Conservation (phyloP, 1,284 basidiomycete species). For the Stereum hirsutum region DNA sequence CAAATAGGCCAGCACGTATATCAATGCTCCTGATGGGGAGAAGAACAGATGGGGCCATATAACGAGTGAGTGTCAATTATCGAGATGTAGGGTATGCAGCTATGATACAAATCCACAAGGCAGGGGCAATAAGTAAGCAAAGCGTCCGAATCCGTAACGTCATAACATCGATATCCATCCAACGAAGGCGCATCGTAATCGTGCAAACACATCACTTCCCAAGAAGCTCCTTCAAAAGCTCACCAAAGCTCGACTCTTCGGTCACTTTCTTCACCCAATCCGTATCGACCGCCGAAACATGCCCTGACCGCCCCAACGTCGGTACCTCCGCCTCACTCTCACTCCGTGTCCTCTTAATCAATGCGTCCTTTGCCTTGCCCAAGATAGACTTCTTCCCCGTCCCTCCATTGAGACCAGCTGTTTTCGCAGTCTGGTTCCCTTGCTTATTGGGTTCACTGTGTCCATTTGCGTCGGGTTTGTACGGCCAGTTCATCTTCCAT, state of each 20-base stretch:
- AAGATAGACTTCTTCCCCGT: constrained; percentile 4
- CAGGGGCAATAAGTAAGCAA: too few species aligned
- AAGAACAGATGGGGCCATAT: too few species aligned
- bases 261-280: constrained; percentile 4
- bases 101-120: too few species aligned
- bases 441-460: background rate
- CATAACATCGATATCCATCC: too few species aligned
- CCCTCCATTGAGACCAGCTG: background rate
- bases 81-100: too few species aligned
- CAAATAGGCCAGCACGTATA: too few species aligned
- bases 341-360: constrained; percentile 1
- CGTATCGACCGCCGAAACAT: background rate
- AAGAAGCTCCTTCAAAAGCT: constrained; percentile 5
- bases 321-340: background rate
- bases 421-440: background rate
- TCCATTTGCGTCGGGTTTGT: constrained; percentile 9
- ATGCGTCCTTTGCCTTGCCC: background rate
- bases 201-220: too few species aligned
- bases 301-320: background rate
- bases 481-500: constrained; percentile 36
- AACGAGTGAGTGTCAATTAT: too few species aligned
- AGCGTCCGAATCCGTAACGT: too few species aligned
- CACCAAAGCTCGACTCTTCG: constrained; percentile 7
- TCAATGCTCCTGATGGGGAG: too few species aligned
- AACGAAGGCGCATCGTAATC: too few species aligned